These are phyloP conservation scores for Dactylella cylindrospora DNA, from an alignment of 2,329 filamentous ascomycete genomes.

Conservation along the genomic window DNA sequence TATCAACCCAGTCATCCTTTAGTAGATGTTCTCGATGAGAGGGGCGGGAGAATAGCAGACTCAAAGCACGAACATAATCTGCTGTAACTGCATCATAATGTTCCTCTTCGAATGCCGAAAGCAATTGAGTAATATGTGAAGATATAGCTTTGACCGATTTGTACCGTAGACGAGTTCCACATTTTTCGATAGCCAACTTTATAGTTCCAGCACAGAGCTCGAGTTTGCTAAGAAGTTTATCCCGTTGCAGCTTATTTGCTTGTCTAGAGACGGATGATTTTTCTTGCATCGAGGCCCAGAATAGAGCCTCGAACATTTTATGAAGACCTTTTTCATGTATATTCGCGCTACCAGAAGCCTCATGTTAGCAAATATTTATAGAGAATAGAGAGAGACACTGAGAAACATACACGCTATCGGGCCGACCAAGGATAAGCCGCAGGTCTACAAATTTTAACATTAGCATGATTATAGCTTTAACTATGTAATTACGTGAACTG, in stretches of 20 bases:
- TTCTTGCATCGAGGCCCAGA: slow-evolving; percentile 68
- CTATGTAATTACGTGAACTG: not conserved
- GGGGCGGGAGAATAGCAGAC: slow-evolving; percentile 68
- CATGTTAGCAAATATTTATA: no score
- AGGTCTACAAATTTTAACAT: slow-evolving; percentile 43
- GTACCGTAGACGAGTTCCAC: slow-evolving; percentile 66
- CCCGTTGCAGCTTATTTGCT: slow-evolving; percentile 58
- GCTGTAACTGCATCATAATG: slow-evolving; percentile 70
- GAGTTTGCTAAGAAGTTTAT: slow-evolving; percentile 61
- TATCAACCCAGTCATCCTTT: slow-evolving; percentile 66
- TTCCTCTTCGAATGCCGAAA: slow-evolving; percentile 64
- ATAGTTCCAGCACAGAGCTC: slow-evolving; percentile 70
- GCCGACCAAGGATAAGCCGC: slow-evolving; percentile 42
- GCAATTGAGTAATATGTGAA: slow-evolving; percentile 75
- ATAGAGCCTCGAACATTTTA: slow-evolving; percentile 76
- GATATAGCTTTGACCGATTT: slow-evolving; percentile 79
- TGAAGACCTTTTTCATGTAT: slow-evolving; percentile 79
- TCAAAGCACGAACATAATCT: slow-evolving; percentile 77
- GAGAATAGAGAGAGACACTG: no score
- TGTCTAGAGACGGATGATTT: slow-evolving; percentile 65
- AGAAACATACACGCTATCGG: slow-evolving; percentile 41
- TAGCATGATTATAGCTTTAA: not conserved
- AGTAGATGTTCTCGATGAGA: slow-evolving; percentile 79
- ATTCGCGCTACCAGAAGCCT: no score
- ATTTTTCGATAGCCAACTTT: slow-evolving; percentile 69